phyloP scores from a whole-genome alignment of 2,329 filamentous ascomycete genomes.

The Sporothrix euskadiensis region DNA sequence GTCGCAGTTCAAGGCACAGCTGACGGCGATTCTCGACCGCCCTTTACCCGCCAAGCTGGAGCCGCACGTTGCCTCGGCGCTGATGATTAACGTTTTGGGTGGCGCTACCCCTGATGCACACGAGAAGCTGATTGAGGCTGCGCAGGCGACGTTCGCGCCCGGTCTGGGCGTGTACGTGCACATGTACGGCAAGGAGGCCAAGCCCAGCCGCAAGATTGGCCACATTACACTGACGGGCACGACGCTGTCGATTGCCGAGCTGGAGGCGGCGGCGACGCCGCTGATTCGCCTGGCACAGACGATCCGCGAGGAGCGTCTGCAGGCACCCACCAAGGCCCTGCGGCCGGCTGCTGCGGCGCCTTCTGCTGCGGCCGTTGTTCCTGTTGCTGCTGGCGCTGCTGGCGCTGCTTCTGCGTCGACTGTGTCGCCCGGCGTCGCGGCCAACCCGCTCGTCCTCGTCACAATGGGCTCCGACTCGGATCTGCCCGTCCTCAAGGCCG shows the following conservation, averaged over 20 bases:
- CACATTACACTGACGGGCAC: slow-evolving; percentile 81
- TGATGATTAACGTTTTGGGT: slow-evolving; percentile 81
- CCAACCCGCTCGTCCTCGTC: slow-evolving; percentile 65
- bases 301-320: slow-evolving; percentile 58
- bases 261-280: slow-evolving; percentile 60
- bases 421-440: slow-evolving; percentile 27
- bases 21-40: slow-evolving; percentile 76
- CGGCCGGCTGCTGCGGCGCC: slow-evolving; percentile 36
- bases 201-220: slow-evolving; percentile 89
- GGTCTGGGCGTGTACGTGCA: slow-evolving; percentile 64
- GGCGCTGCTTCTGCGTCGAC: slow-evolving; percentile 22
- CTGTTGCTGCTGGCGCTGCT: neutral
- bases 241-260: slow-evolving; percentile 62
- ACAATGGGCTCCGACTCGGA: slow-evolving; percentile 86
- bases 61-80: slow-evolving; percentile 61
- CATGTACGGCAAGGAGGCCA: slow-evolving; percentile 87
- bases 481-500: slow-evolving; percentile 65
- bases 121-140: slow-evolving; percentile 49
- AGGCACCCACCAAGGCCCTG: slow-evolving; percentile 43
- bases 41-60: slow-evolving; percentile 56
- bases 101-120: slow-evolving; percentile 67
- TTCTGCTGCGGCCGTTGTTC: neutral
- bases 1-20: slow-evolving; percentile 90
- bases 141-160: slow-evolving; percentile 45
- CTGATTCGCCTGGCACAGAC: slow-evolving; percentile 66